These are phyloP conservation scores for Saussurea involucrata DNA, from an alignment of 129 eudicot species.

Conservation along the genomic window DNA sequence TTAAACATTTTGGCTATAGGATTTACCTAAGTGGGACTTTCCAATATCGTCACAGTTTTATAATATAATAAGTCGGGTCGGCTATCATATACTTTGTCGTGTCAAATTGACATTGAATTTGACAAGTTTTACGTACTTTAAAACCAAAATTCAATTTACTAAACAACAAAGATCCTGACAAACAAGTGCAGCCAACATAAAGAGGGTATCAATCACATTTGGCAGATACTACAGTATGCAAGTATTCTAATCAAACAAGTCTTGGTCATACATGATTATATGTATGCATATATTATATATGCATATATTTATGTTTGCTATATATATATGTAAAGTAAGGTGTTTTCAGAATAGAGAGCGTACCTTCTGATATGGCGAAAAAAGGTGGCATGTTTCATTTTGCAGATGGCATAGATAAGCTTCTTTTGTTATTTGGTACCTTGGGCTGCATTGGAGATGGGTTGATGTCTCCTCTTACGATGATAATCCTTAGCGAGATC, in stretches of 20 bases:
- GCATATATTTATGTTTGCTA: background rate
- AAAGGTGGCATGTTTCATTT: slow-evolving; percentile 49
- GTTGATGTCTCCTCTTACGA: slow-evolving; percentile 56
- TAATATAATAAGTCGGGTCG: background rate
- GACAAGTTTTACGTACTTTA: background rate
- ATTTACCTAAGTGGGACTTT: background rate
- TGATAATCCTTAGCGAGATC: slow-evolving; percentile 47
- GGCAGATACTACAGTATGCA: background rate
- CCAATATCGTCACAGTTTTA: background rate
- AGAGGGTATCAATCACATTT: slow-evolving; percentile 1
- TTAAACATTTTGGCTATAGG: background rate
- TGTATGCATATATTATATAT: background rate
- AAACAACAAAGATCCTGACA: slow-evolving; percentile 25
- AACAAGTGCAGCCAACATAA: background rate
- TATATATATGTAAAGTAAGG: background rate
- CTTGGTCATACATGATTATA: background rate
- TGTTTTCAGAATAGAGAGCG: background rate
- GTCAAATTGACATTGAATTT: background rate
- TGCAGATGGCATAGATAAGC: slow-evolving; percentile 63
- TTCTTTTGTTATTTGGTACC: slow-evolving; percentile 62
- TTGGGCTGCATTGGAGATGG: slow-evolving; percentile 67
- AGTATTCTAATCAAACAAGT: background rate
- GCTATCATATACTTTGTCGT: slow-evolving; percentile 20
- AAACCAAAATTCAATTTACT: background rate
- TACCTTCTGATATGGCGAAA: slow-evolving; percentile 27